A percentile compares a stretch with the other conserved stretches of the same genome.
Evolutionary conservation across 495 filamentous ascomycete species (phyloP).

Genomic region (Copromyces sp.): DNA sequence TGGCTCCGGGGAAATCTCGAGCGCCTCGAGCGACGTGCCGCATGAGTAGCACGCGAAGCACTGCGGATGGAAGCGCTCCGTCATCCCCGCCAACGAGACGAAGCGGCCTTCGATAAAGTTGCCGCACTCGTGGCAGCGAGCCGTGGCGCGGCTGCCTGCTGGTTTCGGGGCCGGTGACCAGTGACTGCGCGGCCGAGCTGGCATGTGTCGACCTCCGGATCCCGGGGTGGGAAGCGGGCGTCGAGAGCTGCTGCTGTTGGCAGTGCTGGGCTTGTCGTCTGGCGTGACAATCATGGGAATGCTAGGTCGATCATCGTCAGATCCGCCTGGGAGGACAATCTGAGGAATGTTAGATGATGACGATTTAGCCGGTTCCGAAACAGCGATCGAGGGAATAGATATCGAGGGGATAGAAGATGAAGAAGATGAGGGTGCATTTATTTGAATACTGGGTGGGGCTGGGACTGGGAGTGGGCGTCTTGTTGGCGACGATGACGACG

Average conservation of each 20-base stretch:
- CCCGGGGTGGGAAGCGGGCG: constrained; percentile 32
- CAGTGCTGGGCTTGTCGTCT: constrained; percentile 21
- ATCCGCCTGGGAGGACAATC: constrained; percentile 9
- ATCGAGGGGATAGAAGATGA: constrained; percentile 20
- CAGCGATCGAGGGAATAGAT: constrained; percentile 32
- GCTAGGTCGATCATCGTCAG: constrained; percentile 20
- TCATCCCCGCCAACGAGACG: constrained; percentile 60
- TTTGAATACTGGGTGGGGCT: constrained; percentile 28
- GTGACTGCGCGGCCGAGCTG: constrained; percentile 31
- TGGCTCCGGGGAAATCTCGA: constrained; percentile 93
- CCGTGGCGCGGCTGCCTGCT: constrained; percentile 53
- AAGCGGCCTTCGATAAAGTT: constrained; percentile 81
- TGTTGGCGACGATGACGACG: constrained; percentile 23
- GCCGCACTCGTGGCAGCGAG: constrained; percentile 74
- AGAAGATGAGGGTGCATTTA: constrained; percentile 22
- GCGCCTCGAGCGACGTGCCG: constrained; percentile 76
- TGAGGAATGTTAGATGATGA: constrained; percentile 1
- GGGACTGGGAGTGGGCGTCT: constrained; percentile 26
- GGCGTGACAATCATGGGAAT: constrained; percentile 37
- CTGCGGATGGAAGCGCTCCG: constrained; percentile 76
- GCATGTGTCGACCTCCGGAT: constrained; percentile 24
- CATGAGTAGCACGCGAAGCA: constrained; percentile 91
- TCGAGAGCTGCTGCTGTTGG: constrained; percentile 9
- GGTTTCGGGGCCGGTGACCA: constrained; percentile 35
- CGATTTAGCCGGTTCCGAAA: constrained; percentile 27